Conservation (phyloP, 1,284 basidiomycete genomes). For the Boletellus deceptivus region DNA sequence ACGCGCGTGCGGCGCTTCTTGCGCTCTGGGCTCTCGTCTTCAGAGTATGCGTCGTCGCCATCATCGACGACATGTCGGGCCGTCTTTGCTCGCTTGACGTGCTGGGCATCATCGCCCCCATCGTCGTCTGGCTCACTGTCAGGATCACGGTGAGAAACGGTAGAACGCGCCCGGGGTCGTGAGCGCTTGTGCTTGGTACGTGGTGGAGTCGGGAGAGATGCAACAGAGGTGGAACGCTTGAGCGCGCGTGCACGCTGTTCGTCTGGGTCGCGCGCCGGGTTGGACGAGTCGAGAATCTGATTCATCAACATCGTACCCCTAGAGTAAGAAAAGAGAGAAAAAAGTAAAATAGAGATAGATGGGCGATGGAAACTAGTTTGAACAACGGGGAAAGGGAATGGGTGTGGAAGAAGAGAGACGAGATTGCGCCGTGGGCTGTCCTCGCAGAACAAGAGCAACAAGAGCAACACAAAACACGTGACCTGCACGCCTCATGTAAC, state of each 20-base stretch:
- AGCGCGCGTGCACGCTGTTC: constrained; percentile 17
- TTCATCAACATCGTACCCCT: constrained; percentile 32
- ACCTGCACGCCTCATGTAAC: too few relatives aligned
- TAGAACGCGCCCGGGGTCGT: constrained; percentile 29
- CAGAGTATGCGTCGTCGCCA: constrained; percentile 8
- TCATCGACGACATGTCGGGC: background rate
- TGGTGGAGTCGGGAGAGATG: constrained; percentile 38
- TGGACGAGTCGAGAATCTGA: constrained; percentile 31
- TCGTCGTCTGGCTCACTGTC: constrained; percentile 23
- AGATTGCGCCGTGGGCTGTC: constrained; percentile 12
- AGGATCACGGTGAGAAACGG: constrained; percentile 21
- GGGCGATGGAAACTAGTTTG: background rate
- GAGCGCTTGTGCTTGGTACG: constrained; percentile 35
- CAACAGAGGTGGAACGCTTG: constrained; percentile 38
- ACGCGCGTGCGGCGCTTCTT: constrained; percentile 29
- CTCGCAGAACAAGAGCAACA: constrained; percentile 8
- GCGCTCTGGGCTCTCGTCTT: constrained; percentile 16
- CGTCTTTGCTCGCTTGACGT: constrained; percentile 12
- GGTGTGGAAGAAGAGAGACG: constrained; percentile 19
- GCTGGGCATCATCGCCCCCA: constrained; percentile 4
- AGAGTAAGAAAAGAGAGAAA: background rate
- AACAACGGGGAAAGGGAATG: constrained; percentile 10
- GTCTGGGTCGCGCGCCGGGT: constrained; percentile 11
- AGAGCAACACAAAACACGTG: constrained; percentile 19
- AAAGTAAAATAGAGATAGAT: background rate